Base-by-base conservation (phyloP, 2,329 filamentous ascomycete species). In the Tympanopsis confertula region DNA sequence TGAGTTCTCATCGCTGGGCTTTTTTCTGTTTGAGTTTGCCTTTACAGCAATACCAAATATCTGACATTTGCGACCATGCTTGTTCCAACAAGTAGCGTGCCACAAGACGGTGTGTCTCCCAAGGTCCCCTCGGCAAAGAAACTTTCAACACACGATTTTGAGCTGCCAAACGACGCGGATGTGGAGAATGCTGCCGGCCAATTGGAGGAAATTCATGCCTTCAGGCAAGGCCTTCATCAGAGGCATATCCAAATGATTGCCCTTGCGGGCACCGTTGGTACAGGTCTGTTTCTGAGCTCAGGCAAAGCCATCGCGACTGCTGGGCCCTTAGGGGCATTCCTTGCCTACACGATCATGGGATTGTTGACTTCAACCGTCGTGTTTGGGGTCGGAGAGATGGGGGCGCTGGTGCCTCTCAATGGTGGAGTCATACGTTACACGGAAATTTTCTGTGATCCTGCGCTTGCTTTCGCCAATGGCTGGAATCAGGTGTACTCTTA, bases 261-360 rank as follows among this genome's bases (percentile, higher is more conserved):
- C 38, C 61, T 70, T 13, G 65, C 61, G 42, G 64, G 65, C 36
- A 61, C 63, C 42, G 43, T 53, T 59, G 71, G 70, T 46, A 74
- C 70, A 20, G 81, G 82, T 62, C 66, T 86, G 7, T 86, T 86
- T 53, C 77, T 86, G 41, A 73, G 78, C 35, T 79, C 78, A 2
- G 79, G 78, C 36, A 54, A 54, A 32, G 76, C 77, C 24, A 58
- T 83, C 38, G 59, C 66, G 18, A 61, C 55, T n/a, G 79, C 77
- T 49, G 80, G 79, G 19, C 80, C 78, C 37, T 65, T 63, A 14
- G 58, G 54, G 36, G 57, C 66, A 4, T 50, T 70, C 17, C 55
- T 66, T 30, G 61, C 62, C 5, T 70, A 67, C 43, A 49, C 60
- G 19, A 59, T 68, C 30, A 61, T 74, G 40, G 70, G 69, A 36